Percentiles rank a stretch among this genome's conserved stretches.
Conservation (phyloP, 129 eudicot genomes). For the Calendula officinalis region DNA sequence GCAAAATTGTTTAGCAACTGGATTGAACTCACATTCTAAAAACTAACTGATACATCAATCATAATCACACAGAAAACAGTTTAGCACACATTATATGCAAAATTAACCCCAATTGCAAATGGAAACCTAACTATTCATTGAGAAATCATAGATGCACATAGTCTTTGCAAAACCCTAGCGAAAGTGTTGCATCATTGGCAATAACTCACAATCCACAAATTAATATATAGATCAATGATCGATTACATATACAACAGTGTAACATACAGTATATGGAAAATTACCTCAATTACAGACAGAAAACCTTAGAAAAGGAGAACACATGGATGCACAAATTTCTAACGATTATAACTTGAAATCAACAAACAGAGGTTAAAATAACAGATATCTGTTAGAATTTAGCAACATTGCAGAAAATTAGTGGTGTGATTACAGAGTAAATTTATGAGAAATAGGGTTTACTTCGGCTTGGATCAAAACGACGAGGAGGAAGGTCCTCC, state of each 20-base stretch:
- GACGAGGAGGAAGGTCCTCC: slow-evolving; percentile 17
- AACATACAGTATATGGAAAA: not conserved
- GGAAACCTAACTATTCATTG: not conserved
- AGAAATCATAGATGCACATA: not conserved
- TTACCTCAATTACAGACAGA: not conserved
- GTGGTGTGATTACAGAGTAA: not conserved
- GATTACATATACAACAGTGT: slow-evolving; percentile 6
- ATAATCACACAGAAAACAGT: no score
- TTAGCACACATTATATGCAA: not conserved
- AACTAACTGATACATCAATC: no score
- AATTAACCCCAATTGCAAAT: not conserved
- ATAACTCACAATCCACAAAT: not conserved
- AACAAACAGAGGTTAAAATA: slow-evolving; percentile 1
- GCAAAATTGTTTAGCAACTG: not conserved
- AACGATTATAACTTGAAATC: not conserved
- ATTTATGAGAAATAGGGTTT: slow-evolving; percentile 10
- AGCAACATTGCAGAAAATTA: not conserved
- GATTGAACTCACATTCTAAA: not conserved
- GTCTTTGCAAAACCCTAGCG: slow-evolving; percentile 20
- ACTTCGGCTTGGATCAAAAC: slow-evolving; percentile 42
- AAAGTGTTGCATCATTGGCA: not conserved
- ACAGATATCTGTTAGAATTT: not conserved
- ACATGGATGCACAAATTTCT: not conserved
- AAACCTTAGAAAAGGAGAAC: not conserved
- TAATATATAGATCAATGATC: slow-evolving; percentile 9